These are phyloP conservation scores for Crithidia sp. DNA, from an alignment of 208 protist genomes.

Conservation along the genomic window DNA sequence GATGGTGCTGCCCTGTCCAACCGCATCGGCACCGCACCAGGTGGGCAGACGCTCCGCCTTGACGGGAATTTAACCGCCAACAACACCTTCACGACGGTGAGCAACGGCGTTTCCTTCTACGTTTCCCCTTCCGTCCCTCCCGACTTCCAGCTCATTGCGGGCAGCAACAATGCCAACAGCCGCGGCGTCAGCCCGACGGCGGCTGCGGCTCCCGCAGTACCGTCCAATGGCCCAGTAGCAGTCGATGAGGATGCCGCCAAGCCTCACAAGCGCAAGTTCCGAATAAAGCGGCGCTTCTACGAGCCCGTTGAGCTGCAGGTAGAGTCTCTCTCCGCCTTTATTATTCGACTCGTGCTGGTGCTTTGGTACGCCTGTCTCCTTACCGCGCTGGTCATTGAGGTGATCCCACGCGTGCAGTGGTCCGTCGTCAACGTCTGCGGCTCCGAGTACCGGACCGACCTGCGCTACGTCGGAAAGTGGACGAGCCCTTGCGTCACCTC, in stretches of 20 bases:
- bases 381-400: conserved; percentile 54
- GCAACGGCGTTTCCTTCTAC: conserved; percentile 8
- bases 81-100: not conserved
- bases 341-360: conserved; percentile 44
- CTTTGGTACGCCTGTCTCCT: conserved; percentile 70
- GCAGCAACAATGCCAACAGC: conserved; percentile 1
- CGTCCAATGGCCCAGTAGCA: no score
- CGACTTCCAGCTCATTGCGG: not conserved
- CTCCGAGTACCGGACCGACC: conserved; percentile 22
- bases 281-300: conserved; percentile 29
- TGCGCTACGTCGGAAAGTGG: conserved; percentile 42
- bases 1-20: conserved; percentile 4
- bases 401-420: conserved; percentile 65
- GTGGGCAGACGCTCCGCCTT: not conserved
- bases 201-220: no score
- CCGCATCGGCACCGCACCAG: conserved; percentile 6
- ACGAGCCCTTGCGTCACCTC: conserved; percentile 28
- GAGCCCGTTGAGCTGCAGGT: conserved; percentile 84
- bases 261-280: not conserved
- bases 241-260: not conserved
- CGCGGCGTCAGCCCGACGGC: not conserved
- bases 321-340: conserved; percentile 60
- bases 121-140: not conserved
- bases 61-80: not conserved
- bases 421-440: conserved; percentile 71